These are phyloP conservation scores for Fraxinus excelsior DNA, from an alignment of 257 asterid species.

Conservation along the genomic window DNA sequence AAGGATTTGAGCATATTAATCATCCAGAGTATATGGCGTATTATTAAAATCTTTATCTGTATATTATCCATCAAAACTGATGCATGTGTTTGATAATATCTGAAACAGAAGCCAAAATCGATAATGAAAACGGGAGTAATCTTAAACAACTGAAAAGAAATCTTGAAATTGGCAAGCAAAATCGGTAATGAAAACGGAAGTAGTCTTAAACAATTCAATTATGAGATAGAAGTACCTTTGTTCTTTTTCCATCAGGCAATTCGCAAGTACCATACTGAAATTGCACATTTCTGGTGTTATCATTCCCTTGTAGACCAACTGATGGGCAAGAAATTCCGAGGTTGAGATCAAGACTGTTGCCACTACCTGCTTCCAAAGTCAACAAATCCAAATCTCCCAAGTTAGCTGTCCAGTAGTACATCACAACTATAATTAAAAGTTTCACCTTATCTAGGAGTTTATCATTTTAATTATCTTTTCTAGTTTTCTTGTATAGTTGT, in stretches of 20 bases:
- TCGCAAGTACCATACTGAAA: slow-evolving; percentile 36
- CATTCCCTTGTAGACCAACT: slow-evolving; percentile 35
- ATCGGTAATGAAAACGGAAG: not conserved
- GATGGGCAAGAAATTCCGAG: slow-evolving; percentile 77
- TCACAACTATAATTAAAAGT: no score
- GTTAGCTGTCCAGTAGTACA: slow-evolving; percentile 5
- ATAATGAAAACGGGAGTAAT: no score
- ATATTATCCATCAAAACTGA: not conserved
- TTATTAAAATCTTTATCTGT: not conserved
- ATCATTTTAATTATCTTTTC: no score
- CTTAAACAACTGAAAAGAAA: not conserved
- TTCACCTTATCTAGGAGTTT: no score
- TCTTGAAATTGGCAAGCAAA: not conserved
- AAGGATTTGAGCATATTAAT: slow-evolving; percentile 2
- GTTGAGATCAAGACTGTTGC: slow-evolving; percentile 78
- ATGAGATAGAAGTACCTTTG: slow-evolving; percentile 48
- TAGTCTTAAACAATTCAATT: slow-evolving; percentile 8
- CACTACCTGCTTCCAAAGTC: slow-evolving; percentile 46
- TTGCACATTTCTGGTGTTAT: slow-evolving; percentile 30
- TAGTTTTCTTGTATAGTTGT: no score
- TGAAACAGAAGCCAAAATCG: no score
- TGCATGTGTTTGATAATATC: not conserved
- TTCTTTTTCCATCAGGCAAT: slow-evolving; percentile 50
- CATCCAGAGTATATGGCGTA: not conserved
- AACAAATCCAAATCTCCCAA: slow-evolving; percentile 12